Base-by-base conservation (phyloP, 2,329 filamentous ascomycete genomes). In the Calonectria montana region DNA sequence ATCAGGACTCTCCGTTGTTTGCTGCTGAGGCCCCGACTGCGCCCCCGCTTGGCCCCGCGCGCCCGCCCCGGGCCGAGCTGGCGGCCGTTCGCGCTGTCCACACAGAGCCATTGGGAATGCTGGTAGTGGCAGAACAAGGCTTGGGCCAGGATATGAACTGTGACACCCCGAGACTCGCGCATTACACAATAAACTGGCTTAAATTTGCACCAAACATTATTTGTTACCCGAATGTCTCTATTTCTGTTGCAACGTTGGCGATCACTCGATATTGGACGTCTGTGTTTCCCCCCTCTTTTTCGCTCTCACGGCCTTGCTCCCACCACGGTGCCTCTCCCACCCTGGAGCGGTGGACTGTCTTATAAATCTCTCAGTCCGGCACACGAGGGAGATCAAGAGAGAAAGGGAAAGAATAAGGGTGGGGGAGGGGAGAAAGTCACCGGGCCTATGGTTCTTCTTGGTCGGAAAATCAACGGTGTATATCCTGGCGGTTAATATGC, bases 1-100 rank as follows among this genome's bases (percentile, higher is more conserved):
- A 57, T 57, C 53, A 57, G 53, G 53, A 57, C 5, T 29, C 53
- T 57, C 53, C 53, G 53, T 57, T 23, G 53, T 57, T 57, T 37
- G 53, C 53, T 57, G 7, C 18, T 35, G 27, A 15, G 27, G n/a
- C 21, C 62, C 47, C 68, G 69, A 65, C 73, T 75, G 67, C 65
- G 74, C 74, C 75, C 74, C 74, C 61, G 45, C 27, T 63, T 37
- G 31, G 64, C 70, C 76, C 70, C 69, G 61, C 68, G 39, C 64
- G 61, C 68, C 43, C 64, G 72, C 48, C 39, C 75, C 75, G 73
- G 68, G 67, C 73, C 73, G 62, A 70, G 41, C 37, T 31, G 65
- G 41, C 63, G 47, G 43, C 45, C 27, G 50, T 39, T 23, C 43
- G 31, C 50, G 29, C 67, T 35, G 31, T 31, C 41, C 50, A 63